Evolutionary conservation across 805 yeast species (phyloP).

Genomic region (Myxozyma melibiosi): DNA sequence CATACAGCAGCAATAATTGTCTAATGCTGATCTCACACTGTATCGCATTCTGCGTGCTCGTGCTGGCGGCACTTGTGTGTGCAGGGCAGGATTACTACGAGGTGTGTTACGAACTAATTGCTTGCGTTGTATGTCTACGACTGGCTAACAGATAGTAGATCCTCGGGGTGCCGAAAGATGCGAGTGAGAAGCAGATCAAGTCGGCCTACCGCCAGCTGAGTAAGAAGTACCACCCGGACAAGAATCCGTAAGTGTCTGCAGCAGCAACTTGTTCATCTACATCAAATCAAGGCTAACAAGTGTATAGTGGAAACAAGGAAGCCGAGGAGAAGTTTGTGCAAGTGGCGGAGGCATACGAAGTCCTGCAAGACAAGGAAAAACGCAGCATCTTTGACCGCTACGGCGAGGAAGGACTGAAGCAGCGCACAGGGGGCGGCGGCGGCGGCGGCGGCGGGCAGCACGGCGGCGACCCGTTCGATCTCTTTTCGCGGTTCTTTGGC

Average conservation of each 20-base stretch:
- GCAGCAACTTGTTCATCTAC: slow-evolving; percentile 30
- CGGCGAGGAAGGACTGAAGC: slow-evolving; percentile 74
- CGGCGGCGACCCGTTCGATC: slow-evolving; percentile 50
- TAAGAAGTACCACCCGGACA: slow-evolving; percentile 92
- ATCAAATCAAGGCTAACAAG: slow-evolving; percentile 7
- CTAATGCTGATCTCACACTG: slow-evolving; percentile 15
- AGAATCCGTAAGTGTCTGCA: slow-evolving; percentile 56
- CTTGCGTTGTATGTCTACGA: neutral
- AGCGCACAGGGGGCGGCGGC: slow-evolving; percentile 45
- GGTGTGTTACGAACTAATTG: slow-evolving; percentile 13
- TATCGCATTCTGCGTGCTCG: slow-evolving; percentile 16
- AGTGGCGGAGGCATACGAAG: slow-evolving; percentile 91
- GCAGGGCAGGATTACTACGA: slow-evolving; percentile 33
- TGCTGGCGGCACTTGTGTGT: slow-evolving; percentile 14
- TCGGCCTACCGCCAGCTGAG: slow-evolving; percentile 80
- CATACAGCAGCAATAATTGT: too few relatives aligned
- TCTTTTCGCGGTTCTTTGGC: slow-evolving; percentile 67
- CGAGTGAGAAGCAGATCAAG: slow-evolving; percentile 79
- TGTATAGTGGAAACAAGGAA: slow-evolving; percentile 61
- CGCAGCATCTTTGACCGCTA: slow-evolving; percentile 67
- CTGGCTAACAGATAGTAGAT: slow-evolving; percentile 40
- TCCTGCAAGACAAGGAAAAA: slow-evolving; percentile 71
- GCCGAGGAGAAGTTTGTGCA: slow-evolving; percentile 88
- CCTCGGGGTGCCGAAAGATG: slow-evolving; percentile 68
- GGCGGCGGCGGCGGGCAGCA: slow-evolving; percentile 44